Conservation (phyloP, 2,329 filamentous ascomycete genomes). For the Ascocoryne sarcoides region DNA sequence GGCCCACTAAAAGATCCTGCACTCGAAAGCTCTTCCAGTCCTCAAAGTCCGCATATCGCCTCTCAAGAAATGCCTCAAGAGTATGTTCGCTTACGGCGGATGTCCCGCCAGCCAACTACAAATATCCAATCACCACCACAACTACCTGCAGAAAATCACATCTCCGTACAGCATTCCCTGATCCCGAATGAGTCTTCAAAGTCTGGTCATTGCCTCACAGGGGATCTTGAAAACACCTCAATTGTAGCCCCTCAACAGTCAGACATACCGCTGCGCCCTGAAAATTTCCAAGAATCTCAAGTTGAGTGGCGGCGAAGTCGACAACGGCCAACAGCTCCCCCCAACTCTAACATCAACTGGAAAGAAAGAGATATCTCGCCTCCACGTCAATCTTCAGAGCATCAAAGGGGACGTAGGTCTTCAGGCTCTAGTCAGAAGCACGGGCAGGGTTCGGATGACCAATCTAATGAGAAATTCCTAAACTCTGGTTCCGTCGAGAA, state of each 20-base stretch:
- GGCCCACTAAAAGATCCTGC: neutral
- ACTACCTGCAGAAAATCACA: too few relatives aligned
- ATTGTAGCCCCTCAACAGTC: too few relatives aligned
- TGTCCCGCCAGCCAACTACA: too few relatives aligned
- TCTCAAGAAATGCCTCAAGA: neutral
- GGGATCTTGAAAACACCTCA: too few relatives aligned
- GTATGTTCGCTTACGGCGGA: too few relatives aligned
- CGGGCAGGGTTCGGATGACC: constrained; percentile 1
- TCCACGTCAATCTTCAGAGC: constrained; percentile 13
- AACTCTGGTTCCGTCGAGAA: constrained; percentile 1
- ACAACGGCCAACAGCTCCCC: constrained; percentile 10
- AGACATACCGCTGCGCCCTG: too few relatives aligned
- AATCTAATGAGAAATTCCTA: constrained; percentile 2
- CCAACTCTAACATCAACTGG: constrained; percentile 4
- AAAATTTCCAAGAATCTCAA: constrained; percentile 13
- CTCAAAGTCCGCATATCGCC: neutral
- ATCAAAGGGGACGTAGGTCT: constrained; percentile 6
- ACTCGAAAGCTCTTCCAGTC: neutral
- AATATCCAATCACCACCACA: too few relatives aligned
- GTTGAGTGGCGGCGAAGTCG: constrained; percentile 20
- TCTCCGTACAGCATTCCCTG: too few relatives aligned
- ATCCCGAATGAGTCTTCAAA: too few relatives aligned
- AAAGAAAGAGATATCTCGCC: constrained; percentile 9
- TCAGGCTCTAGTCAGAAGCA: constrained; percentile 6
- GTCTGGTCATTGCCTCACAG: too few relatives aligned